Percentiles rank a stretch among this genome's conserved stretches.
Conservation (phyloP, 768 basidiomycete species). For the Boletus subcaerulescens region DNA sequence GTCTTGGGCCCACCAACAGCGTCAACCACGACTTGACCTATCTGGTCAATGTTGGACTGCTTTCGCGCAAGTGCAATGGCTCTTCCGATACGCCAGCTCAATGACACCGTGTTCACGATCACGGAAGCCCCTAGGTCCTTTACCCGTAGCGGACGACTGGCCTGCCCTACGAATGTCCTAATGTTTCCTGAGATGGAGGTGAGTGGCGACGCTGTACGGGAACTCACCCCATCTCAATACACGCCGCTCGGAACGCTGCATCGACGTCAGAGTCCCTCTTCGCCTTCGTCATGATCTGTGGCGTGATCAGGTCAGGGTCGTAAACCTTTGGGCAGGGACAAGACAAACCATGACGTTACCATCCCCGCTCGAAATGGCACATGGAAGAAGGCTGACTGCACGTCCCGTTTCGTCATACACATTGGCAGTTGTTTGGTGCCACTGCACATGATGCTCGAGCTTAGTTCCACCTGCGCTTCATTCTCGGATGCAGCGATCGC, state of each 20-base stretch:
- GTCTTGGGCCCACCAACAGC: conserved; percentile 34
- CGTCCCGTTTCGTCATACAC: conserved; percentile 28
- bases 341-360: conserved; percentile 34
- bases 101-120: conserved; percentile 51
- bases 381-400: conserved; percentile 31
- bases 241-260: conserved; percentile 43
- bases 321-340: background rate
- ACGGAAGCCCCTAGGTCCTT: conserved; percentile 38
- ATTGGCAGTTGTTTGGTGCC: conserved; percentile 31
- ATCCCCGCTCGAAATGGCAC: conserved; percentile 36
- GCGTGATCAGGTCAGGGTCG: conserved; percentile 13
- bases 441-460: conserved; percentile 11
- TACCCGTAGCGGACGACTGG: conserved; percentile 39
- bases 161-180: conserved; percentile 44
- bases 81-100: conserved; percentile 62
- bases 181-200: background rate
- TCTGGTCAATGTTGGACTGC: conserved; percentile 40
- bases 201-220: background rate
- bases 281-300: conserved; percentile 41
- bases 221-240: conserved; percentile 48
- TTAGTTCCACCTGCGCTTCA: conserved; percentile 3
- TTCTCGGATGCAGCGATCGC: conserved; percentile 13
- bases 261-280: conserved; percentile 45
- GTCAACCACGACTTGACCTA: conserved; percentile 35
- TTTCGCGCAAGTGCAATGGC: conserved; percentile 53